phyloP scores from a whole-genome alignment of 768 basidiomycete genomes.

The Termitomyces sp. region DNA sequence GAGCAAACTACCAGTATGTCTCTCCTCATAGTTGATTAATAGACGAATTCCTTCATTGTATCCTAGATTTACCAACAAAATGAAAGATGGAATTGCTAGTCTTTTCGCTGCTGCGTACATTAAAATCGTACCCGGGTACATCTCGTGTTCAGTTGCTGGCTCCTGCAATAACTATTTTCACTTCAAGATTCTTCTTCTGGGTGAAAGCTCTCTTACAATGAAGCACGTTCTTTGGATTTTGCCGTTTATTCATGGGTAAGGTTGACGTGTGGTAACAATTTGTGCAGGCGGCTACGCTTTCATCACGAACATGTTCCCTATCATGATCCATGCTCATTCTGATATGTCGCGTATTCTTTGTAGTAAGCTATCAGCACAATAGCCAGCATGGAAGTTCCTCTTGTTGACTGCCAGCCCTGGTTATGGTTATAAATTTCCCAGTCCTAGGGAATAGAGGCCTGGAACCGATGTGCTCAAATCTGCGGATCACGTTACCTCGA shows the following conservation, averaged over 20 bases:
- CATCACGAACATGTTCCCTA: conserved; percentile 99
- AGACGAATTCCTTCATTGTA: background rate
- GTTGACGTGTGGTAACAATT: conserved; percentile 18
- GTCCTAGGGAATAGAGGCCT: too few species aligned
- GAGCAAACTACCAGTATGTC: conserved; percentile 90
- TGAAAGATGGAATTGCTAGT: conserved; percentile 94
- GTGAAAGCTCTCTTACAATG: conserved; percentile 94
- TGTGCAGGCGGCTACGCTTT: conserved; percentile 89
- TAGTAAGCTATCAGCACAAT: conserved; percentile 99
- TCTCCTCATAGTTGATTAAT: background rate
- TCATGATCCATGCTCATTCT: conserved; percentile 92
- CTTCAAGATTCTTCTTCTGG: conserved; percentile 96
- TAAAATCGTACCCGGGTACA: conserved; percentile 96
- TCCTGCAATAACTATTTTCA: conserved; percentile 99
- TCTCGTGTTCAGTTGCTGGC: conserved; percentile 97
- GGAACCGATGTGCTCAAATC: too few species aligned
- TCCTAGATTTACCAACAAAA: conserved; percentile 88
- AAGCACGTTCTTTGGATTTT: conserved; percentile 85
- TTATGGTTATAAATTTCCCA: too few species aligned
- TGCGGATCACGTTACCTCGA: too few species aligned
- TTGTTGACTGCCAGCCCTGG: conserved; percentile 99
- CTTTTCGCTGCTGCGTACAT: conserved; percentile 98
- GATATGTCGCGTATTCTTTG: conserved; percentile 93
- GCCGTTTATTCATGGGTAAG: conserved; percentile 96
- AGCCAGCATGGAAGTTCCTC: conserved; percentile 98